Evolutionary conservation across 208 protist genomes (phyloP), one percentile per base, ranked within the genome.

Genomic region (Leishmania aethiopica): DNA sequence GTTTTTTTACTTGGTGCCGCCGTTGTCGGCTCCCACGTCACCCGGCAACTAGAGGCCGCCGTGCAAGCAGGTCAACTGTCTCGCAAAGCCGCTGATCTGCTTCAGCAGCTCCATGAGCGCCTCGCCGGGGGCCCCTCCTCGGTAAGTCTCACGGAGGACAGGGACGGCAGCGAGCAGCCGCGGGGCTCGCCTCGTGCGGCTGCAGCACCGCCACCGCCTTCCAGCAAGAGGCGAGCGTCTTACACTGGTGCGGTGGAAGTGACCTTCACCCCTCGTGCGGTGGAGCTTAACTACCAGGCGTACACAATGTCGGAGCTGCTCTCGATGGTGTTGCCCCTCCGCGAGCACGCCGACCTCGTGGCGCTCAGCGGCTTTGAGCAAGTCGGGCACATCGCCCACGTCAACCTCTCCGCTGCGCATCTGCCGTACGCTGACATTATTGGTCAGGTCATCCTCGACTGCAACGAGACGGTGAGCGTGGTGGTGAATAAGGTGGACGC

Each of bases 401-500:
- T 99, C 22, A 99, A 99, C 88, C 93, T 99, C 0, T 95, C 91
- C 28, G 86, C 94, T 5, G 89, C 94, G 17, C 95, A 99, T 69
- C 74, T 99, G 59, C 97, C 96, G 32, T 99, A 98, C 87, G 91
- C 92, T 4, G 28, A 86, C 22, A 77, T 97, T 35, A 99, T 99
- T 85, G 99, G 98, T 0, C 91, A 99, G 73, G 95, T 99, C 13
- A 94, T 99, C 42, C 74, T 99, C 3, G 97, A 99, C 84, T 99
- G 99, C 89, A 98, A 98, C 82, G 90, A 94, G 0, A 91, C 84
- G 10, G 88, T 99, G 5, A 84, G 86, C 67, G 98, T 99, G 2
- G 99, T 99, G 32, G 98, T 99, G 42, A 99, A 99, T 84, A 99
- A 99, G 88, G 83, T 98, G 17, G 96, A 95, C 74, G 91, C 83